These are phyloP conservation scores for Fistulinella prunicolor DNA, from an alignment of 768 basidiomycete species.

Conservation along the genomic window DNA sequence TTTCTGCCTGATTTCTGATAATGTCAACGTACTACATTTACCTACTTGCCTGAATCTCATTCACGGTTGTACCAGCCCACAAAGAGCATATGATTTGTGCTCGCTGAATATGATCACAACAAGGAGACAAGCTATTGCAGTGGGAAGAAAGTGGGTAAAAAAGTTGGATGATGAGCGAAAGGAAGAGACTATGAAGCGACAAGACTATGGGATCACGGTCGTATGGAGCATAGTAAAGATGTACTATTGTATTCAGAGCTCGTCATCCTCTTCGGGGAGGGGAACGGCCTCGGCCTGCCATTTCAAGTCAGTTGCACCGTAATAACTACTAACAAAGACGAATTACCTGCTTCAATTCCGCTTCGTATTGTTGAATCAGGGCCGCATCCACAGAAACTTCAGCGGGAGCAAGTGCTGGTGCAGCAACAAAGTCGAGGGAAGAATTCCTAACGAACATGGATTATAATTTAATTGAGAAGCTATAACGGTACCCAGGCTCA, in stretches of 20 bases:
- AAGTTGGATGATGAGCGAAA: slow-evolving; percentile 18
- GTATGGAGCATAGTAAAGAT: slow-evolving; percentile 18
- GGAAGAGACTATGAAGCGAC: slow-evolving; percentile 15
- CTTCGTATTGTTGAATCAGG: slow-evolving; percentile 78
- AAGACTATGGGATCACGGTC: slow-evolving; percentile 20
- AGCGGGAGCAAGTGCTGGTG: slow-evolving; percentile 91
- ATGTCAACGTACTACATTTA: slow-evolving; percentile 1
- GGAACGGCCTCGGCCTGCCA: slow-evolving; percentile 82
- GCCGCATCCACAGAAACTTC: slow-evolving; percentile 80
- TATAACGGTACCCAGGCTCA: slow-evolving; percentile 37
- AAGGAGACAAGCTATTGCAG: slow-evolving; percentile 24
- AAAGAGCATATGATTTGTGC: slow-evolving; percentile 18
- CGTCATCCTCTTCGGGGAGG: slow-evolving; percentile 97
- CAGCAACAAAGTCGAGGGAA: slow-evolving; percentile 91
- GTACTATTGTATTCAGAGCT: slow-evolving; percentile 48
- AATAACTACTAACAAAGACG: not conserved
- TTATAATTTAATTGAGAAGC: not conserved
- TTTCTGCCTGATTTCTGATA: too few species aligned
- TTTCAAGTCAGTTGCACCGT: slow-evolving; percentile 10
- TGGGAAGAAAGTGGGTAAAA: slow-evolving; percentile 22
- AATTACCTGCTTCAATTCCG: slow-evolving; percentile 68
- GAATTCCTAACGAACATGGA: slow-evolving; percentile 57
- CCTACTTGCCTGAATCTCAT: slow-evolving; percentile 6
- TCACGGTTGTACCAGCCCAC: slow-evolving; percentile 1
- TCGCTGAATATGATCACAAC: slow-evolving; percentile 24